A percentile compares a stretch with the other conserved stretches of the same genome.
Evolutionary conservation across 305 asterid genomes (phyloP).

Genomic region (Coffea humblotiana): DNA sequence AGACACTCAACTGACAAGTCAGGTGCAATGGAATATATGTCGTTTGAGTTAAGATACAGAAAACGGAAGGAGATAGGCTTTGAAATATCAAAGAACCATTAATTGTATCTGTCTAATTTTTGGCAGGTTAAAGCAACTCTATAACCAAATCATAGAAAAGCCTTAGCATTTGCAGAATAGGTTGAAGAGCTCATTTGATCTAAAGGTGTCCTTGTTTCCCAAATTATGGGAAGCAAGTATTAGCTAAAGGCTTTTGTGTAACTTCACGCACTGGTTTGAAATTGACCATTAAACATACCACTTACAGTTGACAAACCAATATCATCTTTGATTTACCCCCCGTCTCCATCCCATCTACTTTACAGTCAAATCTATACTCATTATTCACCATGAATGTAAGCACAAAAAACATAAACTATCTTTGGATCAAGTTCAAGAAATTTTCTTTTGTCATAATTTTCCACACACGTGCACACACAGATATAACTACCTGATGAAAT

Average conservation of each 20-base stretch:
- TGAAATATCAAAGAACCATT: not conserved
- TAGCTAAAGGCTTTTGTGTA: not conserved
- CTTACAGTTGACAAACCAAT: not conserved
- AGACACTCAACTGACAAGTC: not conserved
- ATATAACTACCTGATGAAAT: conserved; percentile 37
- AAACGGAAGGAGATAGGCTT: not conserved
- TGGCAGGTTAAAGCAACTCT: not conserved
- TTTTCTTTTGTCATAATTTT: not conserved
- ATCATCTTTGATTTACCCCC: not conserved
- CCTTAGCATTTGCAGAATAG: not conserved
- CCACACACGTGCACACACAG: not conserved
- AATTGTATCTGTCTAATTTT: not conserved
- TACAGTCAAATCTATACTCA: not conserved
- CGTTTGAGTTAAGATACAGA: not conserved
- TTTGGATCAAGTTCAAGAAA: not conserved
- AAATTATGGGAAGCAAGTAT: not conserved
- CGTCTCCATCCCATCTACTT: not conserved
- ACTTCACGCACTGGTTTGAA: not conserved
- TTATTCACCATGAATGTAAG: not conserved
- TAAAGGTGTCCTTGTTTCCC: not conserved
- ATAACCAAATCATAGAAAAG: not conserved
- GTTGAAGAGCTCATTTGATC: not conserved
- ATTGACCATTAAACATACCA: not conserved
- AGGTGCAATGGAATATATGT: not conserved
- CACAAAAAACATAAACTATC: not conserved